Evolutionary conservation across 2,329 filamentous ascomycete genomes (phyloP), one percentile per base, ranked within the genome.

Genomic region (Endoconidiophora polonica): DNA sequence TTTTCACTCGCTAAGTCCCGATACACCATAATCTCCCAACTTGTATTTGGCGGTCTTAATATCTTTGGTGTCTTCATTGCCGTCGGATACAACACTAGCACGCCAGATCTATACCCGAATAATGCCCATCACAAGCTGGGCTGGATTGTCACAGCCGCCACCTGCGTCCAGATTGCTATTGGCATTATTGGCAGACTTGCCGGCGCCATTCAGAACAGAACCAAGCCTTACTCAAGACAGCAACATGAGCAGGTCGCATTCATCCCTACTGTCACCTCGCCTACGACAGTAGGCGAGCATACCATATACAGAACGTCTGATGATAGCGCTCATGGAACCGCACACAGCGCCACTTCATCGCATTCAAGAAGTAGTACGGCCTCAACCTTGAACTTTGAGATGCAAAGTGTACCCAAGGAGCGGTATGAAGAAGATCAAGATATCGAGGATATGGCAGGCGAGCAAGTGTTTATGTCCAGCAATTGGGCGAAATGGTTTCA

Each of bases 91-190:
- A 86, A 91, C 61, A 71, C 74, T 52, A 78, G 75, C 55, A 94
- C 86, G 0, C 86, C 87, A 1, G 85, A 94, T 60, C 68, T 95
- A 20, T 95, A 94, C 61, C 79, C 79, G 29, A 81, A 83, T 60
- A 94, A 94, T 60, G 76, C 82, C n/a, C 88, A 95, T 63, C 80
- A 87, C 67, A 87, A 84, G 62, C 73, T 90, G 41, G 87, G 87
- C 49, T 96, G 90, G 90, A 70, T 85, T 40, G 72, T 82, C 26
- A 90, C 83, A 2, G 83, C 77, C 70, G 69, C 88, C 3, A 71
- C 83, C 9, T 71, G 71, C 48, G 77, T 73, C 0, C 90, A 94
- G 66, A 72, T 82, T 14, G 58, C 82, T 38, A 68, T 94, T 60
- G 76, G 77, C 45, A 61, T 86, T 49, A 65, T 86, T 44, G 78